Percentiles rank a stretch among this genome's conserved stretches.
Conservation (phyloP, 805 yeast species). For the Priceomyces castillae region DNA sequence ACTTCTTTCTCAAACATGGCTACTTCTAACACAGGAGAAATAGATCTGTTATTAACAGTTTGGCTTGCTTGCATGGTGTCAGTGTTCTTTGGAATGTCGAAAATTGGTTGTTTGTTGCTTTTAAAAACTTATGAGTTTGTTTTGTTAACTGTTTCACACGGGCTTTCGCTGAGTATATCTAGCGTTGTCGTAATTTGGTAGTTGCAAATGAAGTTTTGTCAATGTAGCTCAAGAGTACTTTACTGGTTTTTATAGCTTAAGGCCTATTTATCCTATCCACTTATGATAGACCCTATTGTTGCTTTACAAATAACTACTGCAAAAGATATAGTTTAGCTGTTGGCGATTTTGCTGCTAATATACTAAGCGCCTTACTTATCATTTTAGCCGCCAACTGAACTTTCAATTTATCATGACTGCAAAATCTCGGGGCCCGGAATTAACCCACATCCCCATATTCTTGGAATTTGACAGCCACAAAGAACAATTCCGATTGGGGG, state of each 20-base stretch:
- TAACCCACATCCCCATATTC: not conserved
- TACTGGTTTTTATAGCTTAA: not conserved
- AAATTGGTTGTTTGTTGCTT: not conserved
- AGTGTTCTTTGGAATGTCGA: too few relatives aligned
- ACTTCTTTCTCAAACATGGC: not conserved
- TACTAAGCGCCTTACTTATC: not conserved
- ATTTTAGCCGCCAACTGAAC: not conserved
- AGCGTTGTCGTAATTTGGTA: not conserved
- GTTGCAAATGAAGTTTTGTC: not conserved
- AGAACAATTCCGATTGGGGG: not conserved
- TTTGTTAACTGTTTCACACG: too few relatives aligned
- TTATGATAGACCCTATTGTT: not conserved
- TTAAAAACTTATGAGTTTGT: not conserved
- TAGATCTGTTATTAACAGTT: constrained; percentile 4
- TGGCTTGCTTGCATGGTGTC: constrained; percentile 5
- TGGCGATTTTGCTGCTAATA: not conserved
- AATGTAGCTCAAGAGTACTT: not conserved
- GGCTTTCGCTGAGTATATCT: not conserved
- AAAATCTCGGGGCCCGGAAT: not conserved
- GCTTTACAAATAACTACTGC: not conserved
- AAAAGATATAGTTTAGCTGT: not conserved
- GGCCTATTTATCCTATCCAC: not conserved
- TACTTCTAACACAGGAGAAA: constrained; percentile 6
- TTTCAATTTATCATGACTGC: not conserved
- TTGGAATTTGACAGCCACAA: not conserved